Evolutionary conservation across 352 stramenopile genomes (phyloP).

Genomic region (Phytophthora europaea): DNA sequence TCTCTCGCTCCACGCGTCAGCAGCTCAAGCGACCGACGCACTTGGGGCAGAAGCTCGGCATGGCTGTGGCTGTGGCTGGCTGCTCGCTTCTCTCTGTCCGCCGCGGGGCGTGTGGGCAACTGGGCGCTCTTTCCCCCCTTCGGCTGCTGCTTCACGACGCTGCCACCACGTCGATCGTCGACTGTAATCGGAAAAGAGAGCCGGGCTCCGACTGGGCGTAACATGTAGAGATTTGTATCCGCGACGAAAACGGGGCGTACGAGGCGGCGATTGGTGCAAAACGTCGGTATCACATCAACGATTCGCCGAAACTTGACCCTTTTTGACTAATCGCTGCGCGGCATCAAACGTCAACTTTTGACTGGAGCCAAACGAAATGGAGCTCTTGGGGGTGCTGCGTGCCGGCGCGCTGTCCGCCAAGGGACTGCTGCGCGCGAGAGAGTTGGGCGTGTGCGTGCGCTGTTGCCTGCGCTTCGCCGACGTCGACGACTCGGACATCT

Average conservation of each 20-base stretch:
- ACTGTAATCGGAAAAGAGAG: slow-evolving; percentile 26
- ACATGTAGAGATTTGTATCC: slow-evolving; percentile 33
- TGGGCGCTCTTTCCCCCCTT: slow-evolving; percentile 17
- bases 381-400: slow-evolving; percentile 32
- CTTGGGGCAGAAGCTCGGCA: slow-evolving; percentile 81
- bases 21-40: slow-evolving; percentile 23
- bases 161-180: slow-evolving; percentile 36
- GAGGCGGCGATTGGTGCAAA: slow-evolving; percentile 35
- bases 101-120: slow-evolving; percentile 18
- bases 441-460: slow-evolving; percentile 63
- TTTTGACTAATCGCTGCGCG: slow-evolving; percentile 32
- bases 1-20: neutral
- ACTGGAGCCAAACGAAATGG: slow-evolving; percentile 33
- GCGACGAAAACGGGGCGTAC: slow-evolving; percentile 20
- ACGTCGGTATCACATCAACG: neutral
- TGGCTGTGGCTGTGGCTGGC: slow-evolving; percentile 18
- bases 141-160: slow-evolving; percentile 26
- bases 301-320: slow-evolving; percentile 26
- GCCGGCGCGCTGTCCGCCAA: slow-evolving; percentile 42
- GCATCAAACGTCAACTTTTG: slow-evolving; percentile 11
- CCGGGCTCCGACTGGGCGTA: slow-evolving; percentile 12
- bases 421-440: slow-evolving; percentile 20
- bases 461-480: slow-evolving; percentile 76
- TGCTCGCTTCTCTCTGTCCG: slow-evolving; percentile 27
- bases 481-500: slow-evolving; percentile 55